Percentiles rank a stretch among this genome's conserved stretches.
phyloP scores from a whole-genome alignment of 352 stramenopile species.

The Phytophthora syringae region DNA sequence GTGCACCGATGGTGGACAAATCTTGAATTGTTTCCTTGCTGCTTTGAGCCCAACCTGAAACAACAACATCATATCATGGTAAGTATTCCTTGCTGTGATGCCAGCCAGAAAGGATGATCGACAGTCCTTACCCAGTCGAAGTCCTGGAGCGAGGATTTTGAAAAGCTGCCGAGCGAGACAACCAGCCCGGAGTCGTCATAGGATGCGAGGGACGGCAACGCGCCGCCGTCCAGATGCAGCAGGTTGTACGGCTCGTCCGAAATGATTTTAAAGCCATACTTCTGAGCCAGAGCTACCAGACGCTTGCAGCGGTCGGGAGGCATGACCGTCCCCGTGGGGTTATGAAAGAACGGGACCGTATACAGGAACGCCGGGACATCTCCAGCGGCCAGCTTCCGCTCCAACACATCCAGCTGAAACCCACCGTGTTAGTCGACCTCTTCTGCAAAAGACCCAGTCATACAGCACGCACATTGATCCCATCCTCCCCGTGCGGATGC shows the following conservation, averaged over 20 bases:
- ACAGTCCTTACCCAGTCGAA: constrained; percentile 79
- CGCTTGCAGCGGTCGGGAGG: constrained; percentile 64
- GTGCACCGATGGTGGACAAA: constrained; percentile 75
- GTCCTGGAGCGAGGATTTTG: constrained; percentile 93
- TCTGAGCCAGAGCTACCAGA: constrained; percentile 79
- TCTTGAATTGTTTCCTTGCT: constrained; percentile 59
- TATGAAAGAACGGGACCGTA: constrained; percentile 94
- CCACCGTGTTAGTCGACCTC: background rate
- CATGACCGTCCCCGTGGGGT: constrained; percentile 91
- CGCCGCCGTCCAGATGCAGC: constrained; percentile 69
- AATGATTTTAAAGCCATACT: constrained; percentile 88
- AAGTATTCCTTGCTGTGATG: background rate
- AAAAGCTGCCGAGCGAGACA: constrained; percentile 93
- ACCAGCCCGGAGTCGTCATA: constrained; percentile 70
- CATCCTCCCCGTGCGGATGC: constrained; percentile 80
- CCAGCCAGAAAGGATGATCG: background rate
- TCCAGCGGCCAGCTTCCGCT: constrained; percentile 61
- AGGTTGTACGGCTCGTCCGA: constrained; percentile 96
- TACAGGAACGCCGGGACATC: constrained; percentile 92
- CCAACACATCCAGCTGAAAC: constrained; percentile 67
- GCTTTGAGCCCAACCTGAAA: constrained; percentile 68
- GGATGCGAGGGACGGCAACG: constrained; percentile 64
- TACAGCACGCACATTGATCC: constrained; percentile 63
- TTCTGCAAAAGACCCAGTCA: background rate
- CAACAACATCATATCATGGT: background rate